Evolutionary conservation across 345 rosid species (phyloP).

Genomic region (Melaleuca alternifolia): DNA sequence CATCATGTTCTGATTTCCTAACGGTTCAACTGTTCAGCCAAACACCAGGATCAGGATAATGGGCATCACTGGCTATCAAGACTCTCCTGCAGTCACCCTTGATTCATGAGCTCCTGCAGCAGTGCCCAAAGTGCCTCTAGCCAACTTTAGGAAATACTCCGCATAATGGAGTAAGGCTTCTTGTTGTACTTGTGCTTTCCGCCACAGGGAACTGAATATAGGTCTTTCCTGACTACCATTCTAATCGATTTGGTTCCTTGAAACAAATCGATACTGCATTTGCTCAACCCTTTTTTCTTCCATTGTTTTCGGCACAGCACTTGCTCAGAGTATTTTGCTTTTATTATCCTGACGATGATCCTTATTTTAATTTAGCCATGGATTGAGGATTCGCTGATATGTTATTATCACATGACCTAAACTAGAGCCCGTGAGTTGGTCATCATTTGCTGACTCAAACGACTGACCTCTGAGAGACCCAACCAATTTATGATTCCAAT

Average conservation of each 20-base stretch:
- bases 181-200: not conserved
- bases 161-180: not conserved
- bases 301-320: not conserved
- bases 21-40: slow-evolving; percentile 42
- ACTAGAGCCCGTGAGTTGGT: not conserved
- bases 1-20: not conserved
- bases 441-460: not conserved
- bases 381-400: not conserved
- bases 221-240: not conserved
- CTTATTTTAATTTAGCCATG: not conserved
- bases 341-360: not conserved
- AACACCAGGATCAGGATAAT: slow-evolving; percentile 79
- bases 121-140: not conserved
- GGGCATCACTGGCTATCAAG: slow-evolving; percentile 76
- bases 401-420: not conserved
- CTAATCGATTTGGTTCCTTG: not conserved
- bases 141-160: not conserved
- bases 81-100: slow-evolving; percentile 51
- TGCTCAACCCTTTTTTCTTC: not conserved
- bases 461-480: not conserved
- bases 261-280: not conserved
- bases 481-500: not conserved
- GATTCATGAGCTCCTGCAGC: slow-evolving; percentile 8
- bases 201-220: not conserved
- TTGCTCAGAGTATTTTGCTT: not conserved